Percentiles rank a stretch among this genome's conserved stretches.
Evolutionary conservation across 1,139 yeast genomes (phyloP).

Genomic region (Scheffersomyces illinoinensis): DNA sequence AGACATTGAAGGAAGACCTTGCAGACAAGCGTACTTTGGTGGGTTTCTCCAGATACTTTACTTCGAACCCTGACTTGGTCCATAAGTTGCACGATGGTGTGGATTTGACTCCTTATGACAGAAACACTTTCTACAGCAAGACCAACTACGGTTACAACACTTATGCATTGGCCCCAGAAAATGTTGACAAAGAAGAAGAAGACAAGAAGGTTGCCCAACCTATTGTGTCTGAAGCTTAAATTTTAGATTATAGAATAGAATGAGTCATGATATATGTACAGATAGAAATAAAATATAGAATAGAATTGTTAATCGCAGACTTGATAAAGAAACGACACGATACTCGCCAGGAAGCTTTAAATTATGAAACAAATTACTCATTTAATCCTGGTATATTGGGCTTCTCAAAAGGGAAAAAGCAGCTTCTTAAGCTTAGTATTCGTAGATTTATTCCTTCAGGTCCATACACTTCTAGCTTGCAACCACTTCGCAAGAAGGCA

Average conservation of each 20-base stretch:
- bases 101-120: conserved; percentile 17
- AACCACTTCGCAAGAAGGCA: neutral
- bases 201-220: neutral
- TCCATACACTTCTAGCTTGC: no score
- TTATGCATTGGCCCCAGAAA: conserved; percentile 9
- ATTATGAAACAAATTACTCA: neutral
- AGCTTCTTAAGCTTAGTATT: no score
- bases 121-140: conserved; percentile 22
- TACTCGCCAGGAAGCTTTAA: neutral
- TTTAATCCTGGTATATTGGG: neutral
- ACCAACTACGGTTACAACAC: conserved; percentile 32
- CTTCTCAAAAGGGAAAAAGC: no score
- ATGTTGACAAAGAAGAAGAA: neutral
- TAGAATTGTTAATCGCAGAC: neutral
- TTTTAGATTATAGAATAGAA: neutral
- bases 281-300: neutral
- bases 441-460: no score
- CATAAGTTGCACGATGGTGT: conserved; percentile 12
- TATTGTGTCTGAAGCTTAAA: neutral
- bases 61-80: conserved; percentile 17
- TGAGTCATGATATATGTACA: neutral
- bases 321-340: no score
- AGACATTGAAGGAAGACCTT: conserved; percentile 15
- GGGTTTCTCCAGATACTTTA: conserved; percentile 29
- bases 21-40: conserved; percentile 30